These are phyloP conservation scores for Ascomycota sp. DNA, from an alignment of 2,329 filamentous ascomycete genomes.

Conservation along the genomic window DNA sequence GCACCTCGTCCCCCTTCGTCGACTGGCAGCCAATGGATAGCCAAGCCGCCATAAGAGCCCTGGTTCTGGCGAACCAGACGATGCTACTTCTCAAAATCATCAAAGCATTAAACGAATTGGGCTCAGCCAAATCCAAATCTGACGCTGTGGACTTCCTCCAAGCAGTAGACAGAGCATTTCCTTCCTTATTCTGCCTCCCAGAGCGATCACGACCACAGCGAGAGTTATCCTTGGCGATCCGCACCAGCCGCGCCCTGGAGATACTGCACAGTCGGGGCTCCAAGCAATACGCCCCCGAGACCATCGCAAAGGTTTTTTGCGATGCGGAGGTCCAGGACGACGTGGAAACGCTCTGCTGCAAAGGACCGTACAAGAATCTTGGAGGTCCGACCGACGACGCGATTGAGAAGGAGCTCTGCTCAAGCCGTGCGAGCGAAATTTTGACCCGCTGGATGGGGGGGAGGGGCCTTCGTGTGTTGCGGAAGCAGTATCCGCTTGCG, in stretches of 20 bases:
- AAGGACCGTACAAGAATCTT: constrained; percentile 9
- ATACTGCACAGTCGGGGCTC: constrained; percentile 3
- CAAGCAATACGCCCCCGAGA: constrained; percentile 3
- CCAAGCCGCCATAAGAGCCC: constrained; percentile 2
- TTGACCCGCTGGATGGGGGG: no score
- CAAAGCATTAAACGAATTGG: background rate
- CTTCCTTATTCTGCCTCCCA: constrained; percentile 8
- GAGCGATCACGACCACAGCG: constrained; percentile 3
- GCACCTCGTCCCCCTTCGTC: constrained; percentile 8
- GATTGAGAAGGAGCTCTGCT: background rate
- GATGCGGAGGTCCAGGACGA: constrained; percentile 1
- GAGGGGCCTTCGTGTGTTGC: no score
- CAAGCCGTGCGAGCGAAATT: no score
- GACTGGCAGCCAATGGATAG: constrained; percentile 6
- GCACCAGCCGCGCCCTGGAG: constrained; percentile 15
- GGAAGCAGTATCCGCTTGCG: no score
- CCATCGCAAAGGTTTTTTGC: constrained; percentile 13
- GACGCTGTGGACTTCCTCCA: constrained; percentile 17
- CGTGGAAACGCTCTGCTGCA: constrained; percentile 3
- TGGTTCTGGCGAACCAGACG: background rate
- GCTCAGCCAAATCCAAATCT: constrained; percentile 7
- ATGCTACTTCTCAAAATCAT: background rate
- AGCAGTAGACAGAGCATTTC: constrained; percentile 11
- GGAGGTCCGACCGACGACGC: constrained; percentile 1
- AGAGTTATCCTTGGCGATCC: constrained; percentile 14